phyloP scores from a whole-genome alignment of 2,329 filamentous ascomycete species.

The Camptophora hylomeconis region DNA sequence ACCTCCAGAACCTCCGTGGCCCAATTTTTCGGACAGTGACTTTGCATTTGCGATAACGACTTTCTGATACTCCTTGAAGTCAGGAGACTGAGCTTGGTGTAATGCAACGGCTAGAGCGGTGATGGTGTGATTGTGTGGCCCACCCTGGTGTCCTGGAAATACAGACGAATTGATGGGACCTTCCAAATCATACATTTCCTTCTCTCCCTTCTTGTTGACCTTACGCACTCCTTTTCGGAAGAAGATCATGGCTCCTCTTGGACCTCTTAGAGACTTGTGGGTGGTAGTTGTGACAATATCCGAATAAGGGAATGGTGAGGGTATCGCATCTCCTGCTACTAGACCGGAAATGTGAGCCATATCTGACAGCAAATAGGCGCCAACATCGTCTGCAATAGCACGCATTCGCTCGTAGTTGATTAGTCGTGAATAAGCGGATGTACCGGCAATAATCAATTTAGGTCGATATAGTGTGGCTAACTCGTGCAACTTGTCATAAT shows the following conservation, averaged over 20 bases:
- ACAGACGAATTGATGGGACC: slow-evolving; percentile 89
- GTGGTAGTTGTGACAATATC: slow-evolving; percentile 97
- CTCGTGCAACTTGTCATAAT: slow-evolving; percentile 85
- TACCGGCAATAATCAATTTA: slow-evolving; percentile 89
- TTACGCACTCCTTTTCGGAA: slow-evolving; percentile 83
- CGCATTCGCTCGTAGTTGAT: slow-evolving; percentile 93
- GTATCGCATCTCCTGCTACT: slow-evolving; percentile 81
- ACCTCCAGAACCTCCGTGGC: slow-evolving; percentile 54
- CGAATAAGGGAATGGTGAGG: slow-evolving; percentile 74
- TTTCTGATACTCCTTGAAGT: slow-evolving; percentile 87
- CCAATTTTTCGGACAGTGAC: slow-evolving; percentile 54
- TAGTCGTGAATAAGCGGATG: slow-evolving; percentile 87
- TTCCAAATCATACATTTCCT: slow-evolving; percentile 82
- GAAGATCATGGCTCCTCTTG: slow-evolving; percentile 95
- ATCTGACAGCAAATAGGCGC: slow-evolving; percentile 85
- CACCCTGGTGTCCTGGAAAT: slow-evolving; percentile 95
- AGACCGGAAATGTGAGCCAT: slow-evolving; percentile 97
- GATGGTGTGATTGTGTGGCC: slow-evolving; percentile 98
- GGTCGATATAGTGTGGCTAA: slow-evolving; percentile 80
- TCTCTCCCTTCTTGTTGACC: slow-evolving; percentile 75
- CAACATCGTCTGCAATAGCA: slow-evolving; percentile 77
- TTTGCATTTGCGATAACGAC: slow-evolving; percentile 85
- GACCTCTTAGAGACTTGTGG: slow-evolving; percentile 92
- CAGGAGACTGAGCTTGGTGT: slow-evolving; percentile 77
- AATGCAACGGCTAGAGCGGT: slow-evolving; percentile 87